These are phyloP conservation scores for Boletus sp. DNA, from an alignment of 768 basidiomycete species.

Conservation along the genomic window DNA sequence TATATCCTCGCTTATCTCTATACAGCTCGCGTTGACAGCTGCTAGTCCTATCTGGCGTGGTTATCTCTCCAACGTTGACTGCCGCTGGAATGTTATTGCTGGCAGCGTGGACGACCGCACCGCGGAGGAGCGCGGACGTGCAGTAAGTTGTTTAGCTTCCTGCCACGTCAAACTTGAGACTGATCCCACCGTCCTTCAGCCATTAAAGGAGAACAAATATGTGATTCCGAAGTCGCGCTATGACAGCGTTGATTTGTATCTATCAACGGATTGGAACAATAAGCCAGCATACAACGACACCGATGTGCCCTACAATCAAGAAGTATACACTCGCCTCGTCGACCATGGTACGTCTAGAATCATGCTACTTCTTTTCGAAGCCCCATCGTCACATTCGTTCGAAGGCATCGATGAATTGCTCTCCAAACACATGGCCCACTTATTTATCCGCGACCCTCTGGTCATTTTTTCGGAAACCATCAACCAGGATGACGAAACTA, in stretches of 20 bases:
- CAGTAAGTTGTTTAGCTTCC: constrained; percentile 46
- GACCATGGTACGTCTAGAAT: constrained; percentile 56
- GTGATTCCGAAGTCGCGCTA: constrained; percentile 95
- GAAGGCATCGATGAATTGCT: constrained; percentile 83
- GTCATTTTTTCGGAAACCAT: constrained; percentile 94
- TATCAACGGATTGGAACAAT: constrained; percentile 83
- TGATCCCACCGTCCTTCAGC: constrained; percentile 43
- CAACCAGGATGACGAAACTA: constrained; percentile 82
- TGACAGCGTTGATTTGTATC: constrained; percentile 91
- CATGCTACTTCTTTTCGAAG: background rate
- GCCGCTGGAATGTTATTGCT: constrained; percentile 97
- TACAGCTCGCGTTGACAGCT: constrained; percentile 87
- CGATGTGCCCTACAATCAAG: constrained; percentile 70
- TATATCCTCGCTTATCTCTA: background rate
- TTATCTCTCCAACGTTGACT: constrained; percentile 94
- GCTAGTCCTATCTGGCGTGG: constrained; percentile 95
- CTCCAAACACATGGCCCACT: constrained; percentile 88
- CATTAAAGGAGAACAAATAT: constrained; percentile 68
- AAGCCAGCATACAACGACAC: constrained; percentile 94
- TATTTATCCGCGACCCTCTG: constrained; percentile 97
- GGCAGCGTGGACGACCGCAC: constrained; percentile 98
- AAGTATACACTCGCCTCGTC: constrained; percentile 67
- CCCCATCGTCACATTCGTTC: background rate
- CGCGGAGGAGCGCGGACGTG: constrained; percentile 83
- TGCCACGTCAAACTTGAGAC: background rate